Conservation (phyloP, 108 stramenopile genomes). For the Stephanodiscus minutulus region DNA sequence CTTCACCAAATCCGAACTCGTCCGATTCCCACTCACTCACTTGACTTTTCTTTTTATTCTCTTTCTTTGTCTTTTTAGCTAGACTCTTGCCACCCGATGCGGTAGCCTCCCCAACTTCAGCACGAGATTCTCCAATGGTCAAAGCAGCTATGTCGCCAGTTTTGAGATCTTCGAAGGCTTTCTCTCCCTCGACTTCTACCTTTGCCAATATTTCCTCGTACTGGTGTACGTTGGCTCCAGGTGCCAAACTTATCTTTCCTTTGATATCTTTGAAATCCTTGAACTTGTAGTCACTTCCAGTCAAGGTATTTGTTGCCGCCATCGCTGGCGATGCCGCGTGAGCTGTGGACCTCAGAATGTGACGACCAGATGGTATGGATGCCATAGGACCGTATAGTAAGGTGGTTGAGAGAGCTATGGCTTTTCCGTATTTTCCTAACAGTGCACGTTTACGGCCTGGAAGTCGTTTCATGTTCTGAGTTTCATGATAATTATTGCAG, state of each 20-base stretch:
- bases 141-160: constrained; percentile 29
- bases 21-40: constrained; percentile 52
- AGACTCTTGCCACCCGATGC: not conserved
- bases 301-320: constrained; percentile 7
- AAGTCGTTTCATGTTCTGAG: not conserved
- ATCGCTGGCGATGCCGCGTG: constrained; percentile 31
- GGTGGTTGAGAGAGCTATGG: constrained; percentile 45
- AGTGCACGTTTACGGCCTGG: constrained; percentile 34
- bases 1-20: constrained; percentile 51
- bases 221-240: constrained; percentile 39
- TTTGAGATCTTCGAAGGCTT: constrained; percentile 33
- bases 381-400: constrained; percentile 45
- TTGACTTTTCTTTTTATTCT: constrained; percentile 26
- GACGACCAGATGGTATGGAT: constrained; percentile 25
- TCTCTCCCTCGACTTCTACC: constrained; percentile 45
- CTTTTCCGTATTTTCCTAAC: constrained; percentile 41
- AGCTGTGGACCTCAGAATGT: constrained; percentile 21
- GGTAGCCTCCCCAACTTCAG: not conserved
- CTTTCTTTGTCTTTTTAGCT: constrained; percentile 8
- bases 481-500: not conserved
- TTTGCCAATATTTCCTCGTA: constrained; percentile 43
- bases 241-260: constrained; percentile 45
- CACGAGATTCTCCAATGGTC: constrained; percentile 28
- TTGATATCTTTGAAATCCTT: constrained; percentile 53
- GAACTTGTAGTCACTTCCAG: constrained; percentile 35